Conservation (phyloP, 257 asterid genomes). For the Solanum bulbocastanum region DNA sequence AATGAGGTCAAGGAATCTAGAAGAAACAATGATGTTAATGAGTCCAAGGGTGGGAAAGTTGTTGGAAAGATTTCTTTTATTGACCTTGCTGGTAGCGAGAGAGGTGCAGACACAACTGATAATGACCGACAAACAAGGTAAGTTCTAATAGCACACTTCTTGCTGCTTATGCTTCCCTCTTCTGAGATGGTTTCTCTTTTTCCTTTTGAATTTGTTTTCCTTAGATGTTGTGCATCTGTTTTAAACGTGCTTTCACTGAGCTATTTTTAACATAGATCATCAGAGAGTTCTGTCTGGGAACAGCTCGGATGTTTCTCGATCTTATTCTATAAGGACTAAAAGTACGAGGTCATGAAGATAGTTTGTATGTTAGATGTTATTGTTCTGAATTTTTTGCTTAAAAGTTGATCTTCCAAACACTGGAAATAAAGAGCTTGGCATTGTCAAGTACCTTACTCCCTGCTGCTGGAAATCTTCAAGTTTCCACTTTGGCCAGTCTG, state of each 20-base stretch:
- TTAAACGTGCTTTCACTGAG: not conserved
- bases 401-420: not conserved
- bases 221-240: not conserved
- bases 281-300: not conserved
- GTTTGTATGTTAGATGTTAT: not conserved
- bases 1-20: slow-evolving; percentile 79
- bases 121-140: slow-evolving; percentile 99
- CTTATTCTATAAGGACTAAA: not conserved
- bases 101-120: slow-evolving; percentile 99
- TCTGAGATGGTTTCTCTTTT: not conserved
- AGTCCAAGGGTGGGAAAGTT: slow-evolving; percentile 65
- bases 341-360: not conserved
- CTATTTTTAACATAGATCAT: not conserved
- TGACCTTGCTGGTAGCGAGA: slow-evolving; percentile 99
- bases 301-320: not conserved
- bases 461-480: not conserved
- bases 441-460: not conserved
- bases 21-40: slow-evolving; percentile 74
- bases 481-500: not conserved
- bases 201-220: not conserved
- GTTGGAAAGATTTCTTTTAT: slow-evolving; percentile 97
- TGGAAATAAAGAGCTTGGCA: not conserved
- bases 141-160: slow-evolving; percentile 3
- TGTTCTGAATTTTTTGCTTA: not conserved
- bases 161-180: not conserved